phyloP scores from a whole-genome alignment of 2,329 filamentous ascomycete genomes.

The Aspergillus cejpii region DNA sequence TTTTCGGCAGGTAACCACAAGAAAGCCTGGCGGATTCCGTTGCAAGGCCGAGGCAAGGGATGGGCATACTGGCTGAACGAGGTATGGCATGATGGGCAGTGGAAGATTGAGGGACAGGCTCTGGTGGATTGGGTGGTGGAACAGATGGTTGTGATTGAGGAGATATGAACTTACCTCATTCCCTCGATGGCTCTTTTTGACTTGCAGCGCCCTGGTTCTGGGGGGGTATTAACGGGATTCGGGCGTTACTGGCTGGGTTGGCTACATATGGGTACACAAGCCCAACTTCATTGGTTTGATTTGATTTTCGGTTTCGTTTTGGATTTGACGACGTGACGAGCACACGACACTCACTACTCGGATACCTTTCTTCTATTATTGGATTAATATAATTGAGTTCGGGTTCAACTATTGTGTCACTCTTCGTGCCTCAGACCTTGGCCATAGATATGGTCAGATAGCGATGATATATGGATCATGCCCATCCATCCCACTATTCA shows the following conservation, averaged over 20 bases:
- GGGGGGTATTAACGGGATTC: neutral
- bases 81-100: slow-evolving; percentile 36
- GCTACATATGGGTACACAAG: too few species aligned
- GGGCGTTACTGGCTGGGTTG: neutral
- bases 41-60: slow-evolving; percentile 16
- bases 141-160: slow-evolving; percentile 34
- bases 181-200: too few species aligned
- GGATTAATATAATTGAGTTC: neutral
- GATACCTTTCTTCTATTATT: neutral
- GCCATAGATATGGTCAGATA: too few species aligned
- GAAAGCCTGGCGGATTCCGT: slow-evolving; percentile 1
- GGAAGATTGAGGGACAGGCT: slow-evolving; percentile 39
- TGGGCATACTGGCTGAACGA: slow-evolving; percentile 34
- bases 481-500: slow-evolving; percentile 14
- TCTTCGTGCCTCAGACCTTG: too few species aligned
- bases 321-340: neutral
- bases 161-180: slow-evolving; percentile 21
- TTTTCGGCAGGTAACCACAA: slow-evolving; percentile 19
- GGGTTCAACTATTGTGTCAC: neutral
- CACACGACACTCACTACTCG: neutral
- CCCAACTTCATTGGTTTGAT: too few species aligned
- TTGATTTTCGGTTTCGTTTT: neutral
- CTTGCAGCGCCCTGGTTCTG: neutral
- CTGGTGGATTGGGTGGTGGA: slow-evolving; percentile 39
- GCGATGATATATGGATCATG: neutral